A percentile compares a stretch with the other conserved stretches of the same genome.
Conservation (phyloP, 768 basidiomycete genomes). For the Pulveroboletus frians region DNA sequence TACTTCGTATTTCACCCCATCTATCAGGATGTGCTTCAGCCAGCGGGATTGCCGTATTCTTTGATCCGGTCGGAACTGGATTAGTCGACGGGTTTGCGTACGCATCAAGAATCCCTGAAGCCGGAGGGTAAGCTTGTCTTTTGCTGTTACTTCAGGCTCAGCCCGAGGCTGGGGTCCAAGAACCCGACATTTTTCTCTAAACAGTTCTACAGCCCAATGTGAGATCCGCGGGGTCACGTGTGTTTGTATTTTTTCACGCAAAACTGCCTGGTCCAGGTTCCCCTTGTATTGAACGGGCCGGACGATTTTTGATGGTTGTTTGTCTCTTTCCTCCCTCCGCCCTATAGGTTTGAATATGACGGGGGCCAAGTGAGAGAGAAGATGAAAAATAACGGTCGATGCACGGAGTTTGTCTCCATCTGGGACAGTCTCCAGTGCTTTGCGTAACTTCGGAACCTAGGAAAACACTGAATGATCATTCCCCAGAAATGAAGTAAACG, state of each 20-base stretch:
- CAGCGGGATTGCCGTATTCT: conserved; percentile 33
- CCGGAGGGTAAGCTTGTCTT: conserved; percentile 12
- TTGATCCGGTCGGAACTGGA: conserved; percentile 29
- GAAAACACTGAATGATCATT: neutral
- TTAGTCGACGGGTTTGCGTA: conserved; percentile 7
- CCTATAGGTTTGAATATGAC: conserved; percentile 11
- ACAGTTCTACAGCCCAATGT: conserved; percentile 43
- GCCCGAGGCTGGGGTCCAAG: conserved; percentile 40
- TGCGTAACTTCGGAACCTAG: conserved; percentile 20
- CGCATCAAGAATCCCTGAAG: conserved; percentile 21
- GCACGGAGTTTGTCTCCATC: conserved; percentile 16
- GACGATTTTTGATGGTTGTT: neutral
- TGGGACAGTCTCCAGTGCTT: conserved; percentile 20
- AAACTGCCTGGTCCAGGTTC: conserved; percentile 52
- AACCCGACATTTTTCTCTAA: conserved; percentile 51
- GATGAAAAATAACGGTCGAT: conserved; percentile 17
- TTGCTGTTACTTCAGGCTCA: conserved; percentile 10
- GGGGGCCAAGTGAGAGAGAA: conserved; percentile 11
- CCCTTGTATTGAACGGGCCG: conserved; percentile 20
- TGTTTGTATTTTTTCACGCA: conserved; percentile 53
- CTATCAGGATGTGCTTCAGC: conserved; percentile 39
- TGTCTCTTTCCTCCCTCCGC: neutral
- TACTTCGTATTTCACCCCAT: conserved; percentile 42
- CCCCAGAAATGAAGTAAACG: neutral
- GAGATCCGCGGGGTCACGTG: conserved; percentile 61